These are phyloP conservation scores for Misopates orontium DNA, from an alignment of 257 asterid genomes.

Conservation along the genomic window DNA sequence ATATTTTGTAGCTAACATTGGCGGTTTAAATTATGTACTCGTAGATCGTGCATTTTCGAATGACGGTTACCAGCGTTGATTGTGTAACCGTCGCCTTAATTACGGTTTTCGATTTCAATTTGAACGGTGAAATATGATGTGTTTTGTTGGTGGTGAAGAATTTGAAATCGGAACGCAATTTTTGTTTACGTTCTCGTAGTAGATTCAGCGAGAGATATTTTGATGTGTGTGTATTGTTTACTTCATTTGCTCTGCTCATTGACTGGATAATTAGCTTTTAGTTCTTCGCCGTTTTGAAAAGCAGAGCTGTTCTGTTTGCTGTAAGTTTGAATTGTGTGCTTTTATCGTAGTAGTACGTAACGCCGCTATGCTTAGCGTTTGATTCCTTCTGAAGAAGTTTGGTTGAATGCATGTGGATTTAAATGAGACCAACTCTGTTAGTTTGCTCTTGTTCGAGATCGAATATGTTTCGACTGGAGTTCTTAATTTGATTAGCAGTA, in stretches of 20 bases:
- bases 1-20: neutral
- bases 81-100: conserved; percentile 34
- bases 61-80: conserved; percentile 32
- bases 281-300: neutral
- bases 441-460: conserved; percentile 2
- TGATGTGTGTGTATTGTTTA: no score
- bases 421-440: conserved; percentile 14
- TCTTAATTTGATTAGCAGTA: no score
- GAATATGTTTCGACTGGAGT: no score
- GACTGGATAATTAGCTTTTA: neutral
- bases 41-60: conserved; percentile 32
- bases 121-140: neutral
- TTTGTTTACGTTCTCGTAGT: no score
- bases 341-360: neutral
- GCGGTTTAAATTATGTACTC: neutral
- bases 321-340: conserved; percentile 13
- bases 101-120: no score
- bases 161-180: conserved; percentile 14
- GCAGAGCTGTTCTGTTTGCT: neutral
- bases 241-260: neutral
- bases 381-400: neutral
- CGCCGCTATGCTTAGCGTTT: neutral
- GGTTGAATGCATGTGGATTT: conserved; percentile 10
- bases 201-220: no score
- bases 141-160: conserved; percentile 10